Conservation (phyloP, 805 yeast genomes). For the Candida multigemmis region DNA sequence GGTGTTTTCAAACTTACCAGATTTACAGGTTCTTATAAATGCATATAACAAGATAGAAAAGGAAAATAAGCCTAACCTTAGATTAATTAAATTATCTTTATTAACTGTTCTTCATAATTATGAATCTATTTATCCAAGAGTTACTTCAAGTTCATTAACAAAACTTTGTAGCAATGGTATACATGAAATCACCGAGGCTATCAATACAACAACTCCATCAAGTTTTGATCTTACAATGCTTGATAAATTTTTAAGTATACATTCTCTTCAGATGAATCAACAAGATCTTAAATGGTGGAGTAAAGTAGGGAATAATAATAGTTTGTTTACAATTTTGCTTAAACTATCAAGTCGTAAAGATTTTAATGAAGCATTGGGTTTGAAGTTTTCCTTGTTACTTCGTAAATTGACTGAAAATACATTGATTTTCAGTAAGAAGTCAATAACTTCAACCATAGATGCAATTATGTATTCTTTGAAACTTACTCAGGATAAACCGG, state of each 20-base stretch:
- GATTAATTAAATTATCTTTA: slow-evolving; percentile 39
- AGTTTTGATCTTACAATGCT: slow-evolving; percentile 51
- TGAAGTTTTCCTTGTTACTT: slow-evolving; percentile 42
- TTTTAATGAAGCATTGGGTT: slow-evolving; percentile 13
- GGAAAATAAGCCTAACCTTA: slow-evolving; percentile 17
- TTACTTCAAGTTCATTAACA: slow-evolving; percentile 10
- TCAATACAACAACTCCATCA: slow-evolving; percentile 11
- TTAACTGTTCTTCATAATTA: slow-evolving; percentile 36
- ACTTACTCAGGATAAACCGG: slow-evolving; percentile 4
- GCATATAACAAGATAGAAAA: slow-evolving; percentile 32
- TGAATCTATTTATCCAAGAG: slow-evolving; percentile 22
- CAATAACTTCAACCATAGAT: slow-evolving; percentile 44
- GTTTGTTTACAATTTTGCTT: slow-evolving; percentile 61
- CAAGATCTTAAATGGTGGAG: slow-evolving; percentile 75
- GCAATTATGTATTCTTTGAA: slow-evolving; percentile 46
- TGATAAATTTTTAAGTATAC: slow-evolving; percentile 45
- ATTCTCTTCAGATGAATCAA: slow-evolving; percentile 39
- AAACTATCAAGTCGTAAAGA: slow-evolving; percentile 25
- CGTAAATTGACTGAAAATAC: slow-evolving; percentile 41
- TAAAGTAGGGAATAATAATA: slow-evolving; percentile 25
- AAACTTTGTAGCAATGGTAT: slow-evolving; percentile 10
- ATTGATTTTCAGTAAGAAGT: slow-evolving; percentile 42
- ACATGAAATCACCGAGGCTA: slow-evolving; percentile 7
- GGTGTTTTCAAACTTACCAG: slow-evolving; percentile 37
- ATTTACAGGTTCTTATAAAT: slow-evolving; percentile 33